Base-by-base conservation (phyloP, 1,284 basidiomycete species). In the Laetiporus sulphureus region DNA sequence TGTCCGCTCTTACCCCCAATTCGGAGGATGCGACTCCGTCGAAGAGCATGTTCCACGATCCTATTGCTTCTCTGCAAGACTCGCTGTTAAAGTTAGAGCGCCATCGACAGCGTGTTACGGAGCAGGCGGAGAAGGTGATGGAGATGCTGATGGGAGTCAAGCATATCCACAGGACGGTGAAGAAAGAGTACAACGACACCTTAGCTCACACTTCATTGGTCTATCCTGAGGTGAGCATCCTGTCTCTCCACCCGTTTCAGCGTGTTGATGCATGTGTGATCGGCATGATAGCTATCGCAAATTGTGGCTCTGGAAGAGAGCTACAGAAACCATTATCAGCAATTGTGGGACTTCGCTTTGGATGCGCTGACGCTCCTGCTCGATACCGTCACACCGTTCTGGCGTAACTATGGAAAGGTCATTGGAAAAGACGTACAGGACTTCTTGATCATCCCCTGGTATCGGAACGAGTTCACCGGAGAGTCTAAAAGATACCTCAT, bases 401-500 rank as follows among this genome's bases (percentile, higher is more conserved):
- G 84, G 83, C 68, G 84, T 45, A 82, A 71, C 29, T 85, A 87
- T 46, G 83, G 83, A 36, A 85, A 82, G 51, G 73, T 75, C 11
- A 84, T 88, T 42, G 81, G 83, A 31, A 72, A 83, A 54, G 84
- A 87, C 51, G 68, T 84, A 30, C 77, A 79, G 41, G 82, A 85
- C 50, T 86, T 87, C 57, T 73, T 87, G 48, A 82, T 86, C 51
- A 76, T 88, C 47, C 84, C 84, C 7, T 72, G 83, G 53, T 87
- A 87, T 52, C 74, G 85, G 32, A 84, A 87, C 57, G 83, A 86
- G 53, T 87, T 86, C 56, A 86, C 83, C 0, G 83, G 83, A 30
- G 81, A 84, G 63, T 44, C 75, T 29, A 80, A 83, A 50, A 69
- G 77, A 52, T 86, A 85, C 54, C 68, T 66, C 4, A 75, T 87